Base-by-base conservation (phyloP, 805 yeast species). In the Saccharomycopsis sp. region DNA sequence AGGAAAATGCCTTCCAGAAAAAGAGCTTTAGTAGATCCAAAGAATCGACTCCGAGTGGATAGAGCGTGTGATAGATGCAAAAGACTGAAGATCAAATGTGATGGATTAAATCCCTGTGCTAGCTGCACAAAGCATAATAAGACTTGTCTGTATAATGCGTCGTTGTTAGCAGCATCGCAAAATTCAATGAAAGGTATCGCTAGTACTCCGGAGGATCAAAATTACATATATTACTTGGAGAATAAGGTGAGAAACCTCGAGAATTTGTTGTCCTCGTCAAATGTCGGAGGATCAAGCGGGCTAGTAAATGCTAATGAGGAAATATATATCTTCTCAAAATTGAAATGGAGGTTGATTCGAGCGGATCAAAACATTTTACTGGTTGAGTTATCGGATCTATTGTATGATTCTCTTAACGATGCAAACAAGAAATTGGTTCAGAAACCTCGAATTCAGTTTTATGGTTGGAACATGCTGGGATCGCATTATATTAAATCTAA, bases 381-480 rank as follows among this genome's bases (percentile, higher is more conserved):
- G 9, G 36, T 32, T 5, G 38, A 31, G 4, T 31, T 46, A 3
- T 19, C 43, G 17, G 27, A 36, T n/a, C n/a, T 24, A 19, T 14
- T 41, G n/a, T 41, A 20, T 27, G 31, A 42, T 2, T 11, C 38
- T 11, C 27, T 44, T n/a, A 8, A n/a, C 7, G 26, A 22, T 22
- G 35, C 43, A 13, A 32, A 28, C 16, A 19, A 32, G 24, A 32
- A 38, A 19, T 7, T 2, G 14, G 27, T 48, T 8, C 22, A 17
- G 3, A 37, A 36, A n/a, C 51, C 51, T 5, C 22, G 51, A 29
- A 27, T 23, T 11, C 51, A 79, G 54, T 72, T 68, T 41, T 79
- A 74, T 53, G 83, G 81, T 13, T 79, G 84, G 83, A 79, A 79
- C 55, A 62, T 77, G 74, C 64, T 72, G n/a, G 84, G 84, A 1